Percentiles rank a stretch among this genome's conserved stretches.
Conservation (phyloP, 129 eudicot species). For the Chrysanthemum makinoi region DNA sequence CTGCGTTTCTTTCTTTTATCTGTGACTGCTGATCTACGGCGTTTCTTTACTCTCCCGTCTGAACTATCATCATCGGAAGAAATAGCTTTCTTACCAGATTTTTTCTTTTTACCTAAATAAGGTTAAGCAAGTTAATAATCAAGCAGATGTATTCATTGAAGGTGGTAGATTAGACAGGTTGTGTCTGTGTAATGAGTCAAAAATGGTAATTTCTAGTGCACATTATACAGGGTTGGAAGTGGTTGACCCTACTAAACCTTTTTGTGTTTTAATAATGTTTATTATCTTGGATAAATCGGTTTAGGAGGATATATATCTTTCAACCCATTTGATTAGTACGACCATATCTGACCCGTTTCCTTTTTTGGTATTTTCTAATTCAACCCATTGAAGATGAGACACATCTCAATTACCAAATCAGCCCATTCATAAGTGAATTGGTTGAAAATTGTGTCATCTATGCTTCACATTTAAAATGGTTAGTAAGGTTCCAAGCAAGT, state of each 20-base stretch:
- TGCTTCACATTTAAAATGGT: not conserved
- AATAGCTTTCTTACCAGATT: conserved; percentile 37
- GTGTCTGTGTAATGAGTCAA: not conserved
- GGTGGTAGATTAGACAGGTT: not conserved
- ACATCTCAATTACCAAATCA: not conserved
- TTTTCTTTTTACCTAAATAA: conserved; percentile 59
- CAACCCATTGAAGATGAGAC: not conserved
- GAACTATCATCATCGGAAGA: conserved; percentile 60
- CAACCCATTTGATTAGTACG: not conserved
- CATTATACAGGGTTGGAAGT: not conserved
- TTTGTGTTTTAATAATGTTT: not conserved
- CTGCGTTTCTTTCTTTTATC: conserved; percentile 64
- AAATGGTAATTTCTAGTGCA: not conserved
- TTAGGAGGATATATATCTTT: not conserved
- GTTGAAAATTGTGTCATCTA: not conserved
- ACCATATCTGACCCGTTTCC: not conserved
- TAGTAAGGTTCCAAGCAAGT: not conserved
- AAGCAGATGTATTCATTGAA: not conserved
- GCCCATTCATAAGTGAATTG: not conserved
- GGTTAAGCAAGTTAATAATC: conserved; percentile 12
- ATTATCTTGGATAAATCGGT: not conserved
- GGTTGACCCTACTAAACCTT: too few species aligned
- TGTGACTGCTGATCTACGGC: conserved; percentile 36
- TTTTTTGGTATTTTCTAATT: not conserved
- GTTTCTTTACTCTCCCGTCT: conserved; percentile 47